phyloP scores from a whole-genome alignment of 768 basidiomycete genomes.

The Pleurotus ostreatus region DNA sequence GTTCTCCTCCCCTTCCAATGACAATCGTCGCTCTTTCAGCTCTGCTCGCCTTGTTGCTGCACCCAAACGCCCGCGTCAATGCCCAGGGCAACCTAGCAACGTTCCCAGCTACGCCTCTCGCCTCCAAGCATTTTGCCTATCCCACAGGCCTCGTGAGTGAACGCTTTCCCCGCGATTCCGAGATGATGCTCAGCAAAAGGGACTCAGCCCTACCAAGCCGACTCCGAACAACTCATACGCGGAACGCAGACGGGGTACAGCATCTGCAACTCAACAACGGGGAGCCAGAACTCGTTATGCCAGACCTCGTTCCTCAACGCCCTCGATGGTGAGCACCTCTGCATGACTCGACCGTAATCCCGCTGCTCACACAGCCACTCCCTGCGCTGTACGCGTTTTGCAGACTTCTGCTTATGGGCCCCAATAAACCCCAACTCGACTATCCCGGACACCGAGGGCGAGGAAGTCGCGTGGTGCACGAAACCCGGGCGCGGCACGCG shows the following conservation, averaged over 20 bases:
- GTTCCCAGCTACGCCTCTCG: constrained; percentile 43
- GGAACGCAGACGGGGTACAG: constrained; percentile 61
- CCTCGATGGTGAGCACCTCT: constrained; percentile 37
- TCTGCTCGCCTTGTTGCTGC: constrained; percentile 25
- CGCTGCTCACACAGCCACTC: background rate
- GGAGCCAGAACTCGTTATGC: constrained; percentile 49
- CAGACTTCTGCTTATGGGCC: constrained; percentile 71
- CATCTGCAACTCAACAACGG: constrained; percentile 54
- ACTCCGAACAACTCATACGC: constrained; percentile 36
- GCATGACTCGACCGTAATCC: background rate
- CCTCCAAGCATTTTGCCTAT: constrained; percentile 39
- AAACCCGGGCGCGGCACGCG: constrained; percentile 71
- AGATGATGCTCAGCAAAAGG: background rate
- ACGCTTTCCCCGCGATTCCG: background rate
- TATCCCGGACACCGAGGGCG: constrained; percentile 66
- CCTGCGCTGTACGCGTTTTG: constrained; percentile 9
- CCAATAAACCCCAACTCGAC: constrained; percentile 40
- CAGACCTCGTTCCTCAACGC: constrained; percentile 52
- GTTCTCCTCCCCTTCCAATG: constrained; percentile 23
- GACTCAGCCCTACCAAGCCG: constrained; percentile 49
- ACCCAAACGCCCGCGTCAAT: constrained; percentile 15
- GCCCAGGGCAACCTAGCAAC: constrained; percentile 27
- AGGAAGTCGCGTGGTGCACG: constrained; percentile 74
- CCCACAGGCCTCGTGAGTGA: constrained; percentile 38
- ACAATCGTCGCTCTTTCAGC: constrained; percentile 40